Evolutionary conservation across 1,139 yeast genomes (phyloP).

Genomic region (Debaryomyces nepalensis): DNA sequence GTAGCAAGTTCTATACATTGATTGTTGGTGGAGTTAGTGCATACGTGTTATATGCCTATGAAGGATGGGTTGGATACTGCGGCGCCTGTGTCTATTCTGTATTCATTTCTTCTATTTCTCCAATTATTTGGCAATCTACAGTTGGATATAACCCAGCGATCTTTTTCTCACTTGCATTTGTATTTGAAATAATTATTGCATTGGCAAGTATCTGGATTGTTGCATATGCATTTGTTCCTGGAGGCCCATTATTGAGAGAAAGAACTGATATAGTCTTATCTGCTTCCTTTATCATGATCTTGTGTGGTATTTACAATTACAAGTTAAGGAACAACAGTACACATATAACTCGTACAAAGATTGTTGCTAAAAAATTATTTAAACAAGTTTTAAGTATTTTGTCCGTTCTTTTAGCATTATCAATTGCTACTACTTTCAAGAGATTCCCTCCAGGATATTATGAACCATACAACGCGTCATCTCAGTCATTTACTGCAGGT

Average conservation of each 20-base stretch:
- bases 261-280: constrained; percentile 77
- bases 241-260: constrained; percentile 85
- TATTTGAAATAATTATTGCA: constrained; percentile 58
- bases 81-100: constrained; percentile 74
- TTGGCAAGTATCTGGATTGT: constrained; percentile 95
- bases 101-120: constrained; percentile 67
- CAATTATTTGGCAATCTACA: constrained; percentile 62
- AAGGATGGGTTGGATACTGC: constrained; percentile 81
- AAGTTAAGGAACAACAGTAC: constrained; percentile 29
- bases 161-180: constrained; percentile 60
- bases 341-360: constrained; percentile 27
- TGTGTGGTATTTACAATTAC: constrained; percentile 42
- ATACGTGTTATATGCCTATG: constrained; percentile 49
- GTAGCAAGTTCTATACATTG: constrained; percentile 33
- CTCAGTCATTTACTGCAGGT: constrained; percentile 85
- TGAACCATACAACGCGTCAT: constrained; percentile 76
- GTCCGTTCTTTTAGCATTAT: constrained; percentile 36
- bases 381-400: constrained; percentile 31
- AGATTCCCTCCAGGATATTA: constrained; percentile 65
- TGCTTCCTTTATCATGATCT: constrained; percentile 48
- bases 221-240: constrained; percentile 98
- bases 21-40: constrained; percentile 57
- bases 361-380: constrained; percentile 26
- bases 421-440: constrained; percentile 50
- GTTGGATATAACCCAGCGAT: constrained; percentile 63